Evolutionary conservation across 257 asterid species (phyloP).

Genomic region (Petunia secreta): DNA sequence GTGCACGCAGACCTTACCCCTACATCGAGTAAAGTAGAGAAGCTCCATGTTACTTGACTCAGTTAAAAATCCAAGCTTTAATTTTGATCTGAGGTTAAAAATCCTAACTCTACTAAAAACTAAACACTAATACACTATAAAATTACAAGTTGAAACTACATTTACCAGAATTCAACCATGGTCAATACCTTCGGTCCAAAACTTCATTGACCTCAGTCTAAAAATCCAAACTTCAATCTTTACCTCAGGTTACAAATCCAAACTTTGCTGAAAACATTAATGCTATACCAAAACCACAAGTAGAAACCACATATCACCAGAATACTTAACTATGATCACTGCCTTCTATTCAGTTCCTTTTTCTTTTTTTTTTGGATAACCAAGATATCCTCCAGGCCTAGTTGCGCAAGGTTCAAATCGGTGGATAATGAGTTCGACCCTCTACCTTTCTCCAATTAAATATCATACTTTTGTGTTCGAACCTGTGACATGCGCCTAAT

Average conservation of each 20-base stretch:
- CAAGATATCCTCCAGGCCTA: too few species aligned
- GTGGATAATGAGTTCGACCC: too few species aligned
- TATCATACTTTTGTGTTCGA: too few species aligned
- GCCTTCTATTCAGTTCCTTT: too few species aligned
- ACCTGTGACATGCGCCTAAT: too few species aligned
- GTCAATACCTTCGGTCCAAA: neutral
- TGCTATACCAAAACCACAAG: neutral
- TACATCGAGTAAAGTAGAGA: too few species aligned
- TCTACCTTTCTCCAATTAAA: too few species aligned
- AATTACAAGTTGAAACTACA: slow-evolving; percentile 1
- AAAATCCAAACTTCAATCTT: neutral
- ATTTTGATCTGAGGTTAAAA: neutral
- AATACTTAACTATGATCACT: too few species aligned
- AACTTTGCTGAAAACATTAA: neutral
- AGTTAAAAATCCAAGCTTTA: neutral
- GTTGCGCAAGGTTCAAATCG: too few species aligned
- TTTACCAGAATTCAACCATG: neutral
- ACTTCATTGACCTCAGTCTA: neutral
- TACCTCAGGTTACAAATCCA: neutral
- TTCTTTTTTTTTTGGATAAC: too few species aligned
- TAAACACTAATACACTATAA: neutral
- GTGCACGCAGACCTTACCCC: too few species aligned
- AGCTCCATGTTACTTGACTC: too few species aligned
- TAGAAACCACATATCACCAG: neutral
- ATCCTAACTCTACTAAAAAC: neutral